These are phyloP conservation scores for Fusarium sp. DNA, from an alignment of 2,329 filamentous ascomycete genomes.

Conservation along the genomic window DNA sequence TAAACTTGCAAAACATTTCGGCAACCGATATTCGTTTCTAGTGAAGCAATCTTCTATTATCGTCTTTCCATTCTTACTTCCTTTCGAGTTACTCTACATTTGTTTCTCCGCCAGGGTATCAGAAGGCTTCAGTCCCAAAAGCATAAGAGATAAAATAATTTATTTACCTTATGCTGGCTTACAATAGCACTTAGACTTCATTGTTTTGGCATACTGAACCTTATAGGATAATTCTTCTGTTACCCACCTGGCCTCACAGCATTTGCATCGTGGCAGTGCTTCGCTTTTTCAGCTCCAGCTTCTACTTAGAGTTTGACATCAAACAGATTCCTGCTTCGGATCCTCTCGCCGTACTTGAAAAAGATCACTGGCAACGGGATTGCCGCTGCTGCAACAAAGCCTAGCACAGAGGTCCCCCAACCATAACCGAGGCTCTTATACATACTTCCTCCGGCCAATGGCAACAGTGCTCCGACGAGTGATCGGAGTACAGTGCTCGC, in stretches of 20 bases:
- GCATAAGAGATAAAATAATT: background rate
- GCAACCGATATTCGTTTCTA: background rate
- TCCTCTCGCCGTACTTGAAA: slow-evolving; percentile 52
- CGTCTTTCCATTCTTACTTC: background rate
- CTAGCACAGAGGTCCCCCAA: slow-evolving; percentile 60
- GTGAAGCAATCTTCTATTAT: background rate
- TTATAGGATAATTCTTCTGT: background rate
- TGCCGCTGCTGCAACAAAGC: slow-evolving; percentile 61
- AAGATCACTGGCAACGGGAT: slow-evolving; percentile 55
- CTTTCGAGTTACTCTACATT: background rate
- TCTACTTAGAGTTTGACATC: slow-evolving; percentile 34
- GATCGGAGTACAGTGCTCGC: slow-evolving; percentile 59
- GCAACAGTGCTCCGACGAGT: slow-evolving; percentile 71
- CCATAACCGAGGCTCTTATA: slow-evolving; percentile 57
- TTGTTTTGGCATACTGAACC: background rate
- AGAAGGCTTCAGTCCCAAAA: no score
- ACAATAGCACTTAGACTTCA: background rate
- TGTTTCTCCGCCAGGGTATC: no score
- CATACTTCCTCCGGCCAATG: slow-evolving; percentile 64
- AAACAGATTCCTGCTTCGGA: slow-evolving; percentile 51
- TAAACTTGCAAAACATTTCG: background rate
- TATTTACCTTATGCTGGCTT: background rate
- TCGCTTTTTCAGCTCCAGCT: background rate
- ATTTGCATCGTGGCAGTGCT: background rate
- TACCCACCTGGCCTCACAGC: background rate